Conservation (phyloP, 2,329 filamentous ascomycete species). For the Escovopsis sp. region DNA sequence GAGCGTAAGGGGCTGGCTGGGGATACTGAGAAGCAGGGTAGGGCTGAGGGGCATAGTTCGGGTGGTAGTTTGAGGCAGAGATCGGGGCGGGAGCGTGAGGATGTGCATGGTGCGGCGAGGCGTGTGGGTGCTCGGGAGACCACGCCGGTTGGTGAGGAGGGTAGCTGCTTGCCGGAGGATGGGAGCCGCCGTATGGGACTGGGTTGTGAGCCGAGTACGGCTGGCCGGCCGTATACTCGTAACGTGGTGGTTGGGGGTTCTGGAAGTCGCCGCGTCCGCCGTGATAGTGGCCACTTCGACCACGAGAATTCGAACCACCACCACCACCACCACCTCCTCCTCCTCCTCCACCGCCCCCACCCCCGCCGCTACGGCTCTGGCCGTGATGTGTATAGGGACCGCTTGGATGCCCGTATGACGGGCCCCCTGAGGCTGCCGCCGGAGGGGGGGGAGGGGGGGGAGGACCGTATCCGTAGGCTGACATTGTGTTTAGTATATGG, state of each 20-base stretch:
- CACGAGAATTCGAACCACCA: constrained; percentile 21
- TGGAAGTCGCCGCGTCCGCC: constrained; percentile 28
- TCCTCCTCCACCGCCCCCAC: constrained; percentile 24
- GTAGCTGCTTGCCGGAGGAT: constrained; percentile 23
- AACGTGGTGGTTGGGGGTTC: constrained; percentile 22
- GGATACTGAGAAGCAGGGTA: constrained; percentile 30
- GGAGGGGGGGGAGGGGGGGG: constrained; percentile 36
- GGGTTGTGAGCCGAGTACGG: constrained; percentile 19
- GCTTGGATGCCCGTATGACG: constrained; percentile 25
- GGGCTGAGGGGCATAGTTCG: constrained; percentile 42
- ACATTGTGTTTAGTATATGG: constrained; percentile 20
- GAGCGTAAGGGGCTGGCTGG: constrained; percentile 30
- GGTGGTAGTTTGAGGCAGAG: constrained; percentile 40
- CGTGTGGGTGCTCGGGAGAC: constrained; percentile 22
- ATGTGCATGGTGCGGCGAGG: constrained; percentile 24
- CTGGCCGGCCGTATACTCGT: constrained; percentile 27
- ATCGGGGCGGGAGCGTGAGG: constrained; percentile 33
- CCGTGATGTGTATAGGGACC: constrained; percentile 24
- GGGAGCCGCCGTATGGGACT: constrained; percentile 18
- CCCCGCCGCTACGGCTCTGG: constrained; percentile 23
- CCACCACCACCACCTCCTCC: constrained; percentile 17
- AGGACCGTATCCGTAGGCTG: constrained; percentile 39
- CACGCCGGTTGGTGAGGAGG: constrained; percentile 26
- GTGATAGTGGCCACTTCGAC: constrained; percentile 25
- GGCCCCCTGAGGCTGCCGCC: constrained; percentile 16